Conservation (phyloP, 2,329 filamentous ascomycete genomes). For the Colletotrichum musicola region DNA sequence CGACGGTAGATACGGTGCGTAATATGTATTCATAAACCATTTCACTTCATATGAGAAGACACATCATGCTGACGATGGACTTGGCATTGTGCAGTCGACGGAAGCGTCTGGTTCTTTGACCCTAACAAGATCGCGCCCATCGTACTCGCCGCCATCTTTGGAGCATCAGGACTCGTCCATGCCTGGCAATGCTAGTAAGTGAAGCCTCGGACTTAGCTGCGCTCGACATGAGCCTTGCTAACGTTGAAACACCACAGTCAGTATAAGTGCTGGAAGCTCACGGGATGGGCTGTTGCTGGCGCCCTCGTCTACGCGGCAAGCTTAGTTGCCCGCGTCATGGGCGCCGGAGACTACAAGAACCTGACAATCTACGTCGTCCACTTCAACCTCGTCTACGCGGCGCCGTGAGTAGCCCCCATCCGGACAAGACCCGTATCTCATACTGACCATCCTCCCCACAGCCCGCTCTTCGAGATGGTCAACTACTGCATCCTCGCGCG, state of each 20-base stretch:
- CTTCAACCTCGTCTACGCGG: not conserved
- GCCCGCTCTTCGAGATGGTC: conserved; percentile 64
- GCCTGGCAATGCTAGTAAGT: conserved; percentile 9
- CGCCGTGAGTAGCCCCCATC: not conserved
- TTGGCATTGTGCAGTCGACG: not conserved
- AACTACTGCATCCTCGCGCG: conserved; percentile 69
- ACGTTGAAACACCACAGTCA: not conserved
- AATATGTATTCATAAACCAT: not conserved
- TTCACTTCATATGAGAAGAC: too few relatives aligned
- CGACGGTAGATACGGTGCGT: conserved; percentile 1
- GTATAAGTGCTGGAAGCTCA: not conserved
- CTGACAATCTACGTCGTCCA: not conserved
- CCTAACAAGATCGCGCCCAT: conserved; percentile 2
- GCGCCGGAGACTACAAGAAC: not conserved
- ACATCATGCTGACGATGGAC: not conserved
- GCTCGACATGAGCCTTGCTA: not conserved
- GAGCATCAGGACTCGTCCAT: not conserved
- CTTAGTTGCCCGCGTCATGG: not conserved
- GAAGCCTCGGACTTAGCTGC: not conserved
- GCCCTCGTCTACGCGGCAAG: not conserved
- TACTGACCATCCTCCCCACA: conserved; percentile 35
- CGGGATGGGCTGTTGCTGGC: not conserved
- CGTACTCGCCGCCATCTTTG: not conserved
- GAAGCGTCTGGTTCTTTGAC: not conserved
- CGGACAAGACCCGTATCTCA: not conserved